These are phyloP conservation scores for Cryptococcus jaspeensis DNA, from an alignment of 1,284 basidiomycete genomes.

Conservation along the genomic window DNA sequence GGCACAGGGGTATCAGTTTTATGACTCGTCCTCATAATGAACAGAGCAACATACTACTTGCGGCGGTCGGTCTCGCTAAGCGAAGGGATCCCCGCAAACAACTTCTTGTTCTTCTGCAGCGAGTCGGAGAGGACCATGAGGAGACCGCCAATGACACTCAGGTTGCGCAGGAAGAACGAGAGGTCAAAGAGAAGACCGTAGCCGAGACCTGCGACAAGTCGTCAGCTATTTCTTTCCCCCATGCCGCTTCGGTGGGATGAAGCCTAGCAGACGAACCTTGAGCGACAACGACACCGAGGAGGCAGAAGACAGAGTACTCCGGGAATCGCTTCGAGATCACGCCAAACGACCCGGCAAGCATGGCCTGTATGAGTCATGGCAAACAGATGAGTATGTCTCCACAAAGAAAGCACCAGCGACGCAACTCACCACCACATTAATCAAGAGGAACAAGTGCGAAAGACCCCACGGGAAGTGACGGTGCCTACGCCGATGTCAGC, in stretches of 20 bases:
- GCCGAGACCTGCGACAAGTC: conserved; percentile 61
- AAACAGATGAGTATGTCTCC: neutral
- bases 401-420: neutral
- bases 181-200: conserved; percentile 96
- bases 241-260: too few species aligned
- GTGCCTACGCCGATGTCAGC: conserved; percentile 60
- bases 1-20: too few species aligned
- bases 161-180: conserved; percentile 98
- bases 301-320: conserved; percentile 83
- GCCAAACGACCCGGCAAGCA: conserved; percentile 82
- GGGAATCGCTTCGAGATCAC: conserved; percentile 86
- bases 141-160: conserved; percentile 86
- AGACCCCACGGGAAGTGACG: conserved; percentile 92
- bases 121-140: conserved; percentile 99
- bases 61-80: conserved; percentile 93
- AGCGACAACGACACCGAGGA: conserved; percentile 86
- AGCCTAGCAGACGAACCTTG: conserved; percentile 59
- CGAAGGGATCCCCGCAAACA: conserved; percentile 88
- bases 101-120: conserved; percentile 77
- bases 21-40: too few species aligned
- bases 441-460: conserved; percentile 84
- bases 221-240: conserved; percentile 1
- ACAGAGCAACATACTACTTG: conserved; percentile 79
- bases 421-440: conserved; percentile 83
- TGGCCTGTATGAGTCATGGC: conserved; percentile 61